Percentiles rank a stretch among this genome's conserved stretches.
These are phyloP conservation scores for Trichoderma koningii DNA, from an alignment of 2,329 filamentous ascomycete species.

Conservation along the genomic window DNA sequence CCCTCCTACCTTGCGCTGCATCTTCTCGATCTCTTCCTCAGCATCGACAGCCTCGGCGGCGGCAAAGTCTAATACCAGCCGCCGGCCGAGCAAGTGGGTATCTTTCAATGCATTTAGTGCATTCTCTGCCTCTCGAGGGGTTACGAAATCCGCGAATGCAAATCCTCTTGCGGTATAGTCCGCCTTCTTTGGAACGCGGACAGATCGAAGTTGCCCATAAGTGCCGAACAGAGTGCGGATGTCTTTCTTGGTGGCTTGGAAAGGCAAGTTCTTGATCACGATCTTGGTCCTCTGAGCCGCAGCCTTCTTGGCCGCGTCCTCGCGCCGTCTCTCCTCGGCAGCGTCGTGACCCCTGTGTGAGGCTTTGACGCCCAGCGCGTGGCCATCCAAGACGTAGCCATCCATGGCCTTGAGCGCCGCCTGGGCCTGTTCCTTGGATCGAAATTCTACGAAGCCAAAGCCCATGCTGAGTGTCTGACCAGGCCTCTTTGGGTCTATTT, in stretches of 20 bases:
- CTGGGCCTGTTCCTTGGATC: slow-evolving; percentile 72
- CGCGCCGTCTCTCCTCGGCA: slow-evolving; percentile 79
- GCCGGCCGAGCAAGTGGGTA: slow-evolving; percentile 88
- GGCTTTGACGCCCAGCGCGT: slow-evolving; percentile 80
- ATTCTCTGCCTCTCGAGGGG: slow-evolving; percentile 83
- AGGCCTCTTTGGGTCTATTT: slow-evolving; percentile 86
- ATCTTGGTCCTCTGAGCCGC: slow-evolving; percentile 83
- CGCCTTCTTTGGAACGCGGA: slow-evolving; percentile 94
- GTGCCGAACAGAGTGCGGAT: slow-evolving; percentile 80
- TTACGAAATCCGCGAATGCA: slow-evolving; percentile 95
- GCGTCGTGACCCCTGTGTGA: slow-evolving; percentile 87
- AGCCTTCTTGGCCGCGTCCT: slow-evolving; percentile 80
- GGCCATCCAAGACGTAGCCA: slow-evolving; percentile 80
- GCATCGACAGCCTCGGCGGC: slow-evolving; percentile 86
- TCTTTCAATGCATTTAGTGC: slow-evolving; percentile 88
- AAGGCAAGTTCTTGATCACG: slow-evolving; percentile 96
- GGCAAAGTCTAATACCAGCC: slow-evolving; percentile 88
- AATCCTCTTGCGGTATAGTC: slow-evolving; percentile 87
- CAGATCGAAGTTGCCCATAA: slow-evolving; percentile 89
- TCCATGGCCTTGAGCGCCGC: slow-evolving; percentile 85
- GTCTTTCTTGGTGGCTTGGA: slow-evolving; percentile 93
- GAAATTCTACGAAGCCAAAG: slow-evolving; percentile 93
- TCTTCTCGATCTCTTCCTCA: slow-evolving; percentile 93
- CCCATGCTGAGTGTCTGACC: slow-evolving; percentile 93
- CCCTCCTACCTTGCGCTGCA: slow-evolving; percentile 91